Conservation (phyloP, 352 stramenopile genomes). For the Plasmopara muralis region DNA sequence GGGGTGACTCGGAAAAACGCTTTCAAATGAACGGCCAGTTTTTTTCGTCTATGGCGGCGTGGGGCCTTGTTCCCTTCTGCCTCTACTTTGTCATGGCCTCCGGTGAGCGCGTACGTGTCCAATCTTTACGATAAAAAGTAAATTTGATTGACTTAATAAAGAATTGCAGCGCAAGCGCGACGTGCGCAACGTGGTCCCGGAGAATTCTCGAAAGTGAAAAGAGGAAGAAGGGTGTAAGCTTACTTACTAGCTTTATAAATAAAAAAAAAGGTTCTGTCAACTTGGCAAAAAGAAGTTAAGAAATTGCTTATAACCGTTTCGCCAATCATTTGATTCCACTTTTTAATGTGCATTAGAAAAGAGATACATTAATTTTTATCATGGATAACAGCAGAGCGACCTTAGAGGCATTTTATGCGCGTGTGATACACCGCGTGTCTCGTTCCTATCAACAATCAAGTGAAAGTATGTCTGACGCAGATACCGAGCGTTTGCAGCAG, state of each 20-base stretch:
- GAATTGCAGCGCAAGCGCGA: constrained; percentile 34
- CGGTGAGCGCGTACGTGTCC: constrained; percentile 52
- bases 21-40: constrained; percentile 70
- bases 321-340: neutral
- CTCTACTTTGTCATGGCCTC: constrained; percentile 59
- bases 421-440: constrained; percentile 55
- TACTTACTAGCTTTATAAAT: neutral
- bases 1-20: constrained; percentile 75
- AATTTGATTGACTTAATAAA: constrained; percentile 1
- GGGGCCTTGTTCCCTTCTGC: constrained; percentile 50
- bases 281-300: no score
- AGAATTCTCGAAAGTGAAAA: constrained; percentile 54
- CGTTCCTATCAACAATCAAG: constrained; percentile 29
- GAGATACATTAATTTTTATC: neutral
- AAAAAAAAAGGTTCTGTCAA: no score
- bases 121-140: neutral
- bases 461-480: constrained; percentile 9
- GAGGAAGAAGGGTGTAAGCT: neutral
- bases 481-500: constrained; percentile 22
- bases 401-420: constrained; percentile 48
- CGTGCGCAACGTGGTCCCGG: constrained; percentile 35
- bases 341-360: neutral
- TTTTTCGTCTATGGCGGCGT: constrained; percentile 45
- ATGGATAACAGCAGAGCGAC: constrained; percentile 10
- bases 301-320: neutral